Base-by-base conservation (phyloP, 257 asterid genomes). In the Asclepias syriaca region DNA sequence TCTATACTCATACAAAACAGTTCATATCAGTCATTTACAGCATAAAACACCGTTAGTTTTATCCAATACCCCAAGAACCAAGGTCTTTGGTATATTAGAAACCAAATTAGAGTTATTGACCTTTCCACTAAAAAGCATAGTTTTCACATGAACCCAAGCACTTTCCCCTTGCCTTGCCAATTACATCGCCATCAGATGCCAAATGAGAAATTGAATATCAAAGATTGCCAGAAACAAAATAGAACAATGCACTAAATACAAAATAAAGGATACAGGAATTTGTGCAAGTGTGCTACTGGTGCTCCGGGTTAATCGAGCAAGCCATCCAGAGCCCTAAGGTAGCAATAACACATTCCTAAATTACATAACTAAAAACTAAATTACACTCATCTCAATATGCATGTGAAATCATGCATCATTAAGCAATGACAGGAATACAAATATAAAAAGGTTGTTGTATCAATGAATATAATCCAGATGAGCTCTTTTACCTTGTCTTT, bases 401-500 rank as follows among this genome's bases (percentile, higher is more conserved):
- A 66, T 54, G 37, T 40, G 49, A 54, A 74, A 24, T 24, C 11
- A 65, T 53, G 43, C 46, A 73, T 50, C 59, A 71, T 60, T 63
- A 51, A 22, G 43, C 65, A 59, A 27, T 13, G 43, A 3, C 19
- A 59, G 18, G 0, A 49, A 45, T 16, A 51, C 51, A 55, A 12
- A 32, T 4, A 71, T 8, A 19, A 11, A 51, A 32, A 8, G 8
- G 27, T 0, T 32, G 5, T 51, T 1, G 18, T n/a, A 40, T 61
- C 8, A 24, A 15, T 51, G 61, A 8, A 18, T 19, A 32, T 6
- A n/a, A 9, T 29, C 43, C 21, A 10, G 6, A 5, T n/a, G 45
- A 29, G 32, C 29, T 3, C 8, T 2, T 29, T 27, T 14, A 92
- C 98, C 98, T 87, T 84, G 80, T 79, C 83, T 75, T 77, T 82